Conservation (phyloP, 140 eudicot species). For the Flaveria floridana region DNA sequence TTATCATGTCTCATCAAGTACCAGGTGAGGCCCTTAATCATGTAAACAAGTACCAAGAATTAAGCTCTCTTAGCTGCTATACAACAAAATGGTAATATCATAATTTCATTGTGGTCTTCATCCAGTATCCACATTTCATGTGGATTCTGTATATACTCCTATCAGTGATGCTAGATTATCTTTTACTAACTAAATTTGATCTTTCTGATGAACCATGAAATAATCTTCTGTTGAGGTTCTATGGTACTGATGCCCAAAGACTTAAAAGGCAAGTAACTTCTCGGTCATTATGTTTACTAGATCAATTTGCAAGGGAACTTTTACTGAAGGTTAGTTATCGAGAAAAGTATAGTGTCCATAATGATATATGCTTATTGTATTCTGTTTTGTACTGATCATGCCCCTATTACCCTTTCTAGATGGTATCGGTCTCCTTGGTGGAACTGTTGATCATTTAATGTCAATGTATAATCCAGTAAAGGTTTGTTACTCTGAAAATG, state of each 20-base stretch:
- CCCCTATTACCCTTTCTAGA: too few species aligned
- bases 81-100: conserved; percentile 60
- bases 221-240: background rate
- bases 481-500: conserved; percentile 42
- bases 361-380: too few species aligned
- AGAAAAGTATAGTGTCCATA: too few species aligned
- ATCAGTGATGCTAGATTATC: background rate
- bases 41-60: conserved; percentile 77
- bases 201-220: too few species aligned
- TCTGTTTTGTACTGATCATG: too few species aligned
- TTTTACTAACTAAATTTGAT: too few species aligned
- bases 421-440: too few species aligned
- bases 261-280: too few species aligned
- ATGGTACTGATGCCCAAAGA: background rate
- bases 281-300: too few species aligned
- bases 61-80: conserved; percentile 67
- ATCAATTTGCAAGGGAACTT: conserved; percentile 5
- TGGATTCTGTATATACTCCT: conserved; percentile 16
- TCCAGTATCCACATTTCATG: conserved; percentile 4
- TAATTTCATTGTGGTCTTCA: conserved; percentile 7
- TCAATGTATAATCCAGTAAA: too few species aligned
- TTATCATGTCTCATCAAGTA: conserved; percentile 38
- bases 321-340: too few species aligned
- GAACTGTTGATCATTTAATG: too few species aligned
- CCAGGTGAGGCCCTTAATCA: conserved; percentile 29